Evolutionary conservation across 148 eudicot genomes (phyloP), one percentile per base, ranked within the genome.

Genomic region (Arctostaphylos glauca): DNA sequence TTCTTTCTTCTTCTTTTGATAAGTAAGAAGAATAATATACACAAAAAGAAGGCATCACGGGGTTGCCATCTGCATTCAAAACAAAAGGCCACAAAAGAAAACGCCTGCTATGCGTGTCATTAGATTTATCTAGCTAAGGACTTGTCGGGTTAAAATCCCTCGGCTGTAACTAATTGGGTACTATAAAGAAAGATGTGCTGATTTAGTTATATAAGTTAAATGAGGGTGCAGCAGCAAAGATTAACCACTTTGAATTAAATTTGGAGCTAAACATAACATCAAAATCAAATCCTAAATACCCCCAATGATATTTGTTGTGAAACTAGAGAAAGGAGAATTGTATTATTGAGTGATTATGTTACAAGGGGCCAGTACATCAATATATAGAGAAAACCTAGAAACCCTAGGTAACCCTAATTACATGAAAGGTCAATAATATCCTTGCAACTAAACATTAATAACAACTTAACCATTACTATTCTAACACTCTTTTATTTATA

Each of bases 1-100:
- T 66, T 10, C 14, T 60, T 60, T 60, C n/a, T 66, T 25, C 6
- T 25, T 31, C 38, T 31, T 31, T 66, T 66, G 71, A 66, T 66
- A 25, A 25, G 70, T 66, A 25, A 25, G 70, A 64, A 5, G 43
- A 66, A 14, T 25, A 66, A 6, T 6, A 66, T 9, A 23, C 31
- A 25, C 31, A 25, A 66, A 66, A 66, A 66, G 43, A 66, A 64
- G 70, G 70, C 70, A 64, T 64, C 70, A 64, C 38, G 23, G 70
- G 41, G 70, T 9, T 9, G 70, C 70, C 70, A 66, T 66, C 43
- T 0, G 43, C 13, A 10, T 23, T 21, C 71, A 12, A 31, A 31
- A 31, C 38, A 25, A 23, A 64, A 31, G 7, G 13, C 71, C 71
- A 31, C 71, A 66, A 25, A 66, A 66, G 43, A 12, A 13, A 66